A percentile compares a stretch with the other conserved stretches of the same genome.
Conservation (phyloP, 2,329 filamentous ascomycete genomes). For the Claviceps humidiphila region DNA sequence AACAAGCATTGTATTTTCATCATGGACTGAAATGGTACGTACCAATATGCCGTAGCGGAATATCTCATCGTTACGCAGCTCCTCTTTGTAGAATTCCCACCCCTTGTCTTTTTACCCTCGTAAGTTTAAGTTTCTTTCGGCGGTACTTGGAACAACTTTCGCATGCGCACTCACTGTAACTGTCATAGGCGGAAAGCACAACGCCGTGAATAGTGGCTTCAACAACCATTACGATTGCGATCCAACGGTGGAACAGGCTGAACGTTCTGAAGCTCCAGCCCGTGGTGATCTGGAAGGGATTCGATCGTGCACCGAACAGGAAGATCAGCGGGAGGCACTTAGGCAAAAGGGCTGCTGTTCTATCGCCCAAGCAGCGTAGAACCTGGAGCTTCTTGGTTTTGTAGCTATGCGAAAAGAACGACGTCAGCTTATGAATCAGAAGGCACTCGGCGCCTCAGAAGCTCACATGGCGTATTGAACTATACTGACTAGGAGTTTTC, state of each 20-base stretch:
- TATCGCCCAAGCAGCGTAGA: conserved; percentile 40
- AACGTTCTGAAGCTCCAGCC: conserved; percentile 52
- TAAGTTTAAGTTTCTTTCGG: background rate
- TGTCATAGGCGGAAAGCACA: conserved; percentile 10
- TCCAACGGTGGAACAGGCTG: conserved; percentile 49
- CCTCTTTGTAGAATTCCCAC: conserved; percentile 3
- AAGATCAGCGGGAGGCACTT: conserved; percentile 46
- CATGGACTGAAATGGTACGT: background rate
- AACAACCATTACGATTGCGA: conserved; percentile 42
- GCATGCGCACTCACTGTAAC: conserved; percentile 4
- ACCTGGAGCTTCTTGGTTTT: conserved; percentile 15
- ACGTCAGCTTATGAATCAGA: background rate
- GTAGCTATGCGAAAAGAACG: conserved; percentile 12
- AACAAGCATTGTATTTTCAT: background rate
- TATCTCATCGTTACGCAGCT: conserved; percentile 2
- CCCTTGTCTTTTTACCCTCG: conserved; percentile 6
- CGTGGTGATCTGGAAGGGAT: conserved; percentile 45
- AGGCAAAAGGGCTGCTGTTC: conserved; percentile 44
- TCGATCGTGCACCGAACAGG: conserved; percentile 50
- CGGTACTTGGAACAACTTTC: background rate
- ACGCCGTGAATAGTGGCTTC: conserved; percentile 40
- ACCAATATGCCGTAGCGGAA: conserved; percentile 6
- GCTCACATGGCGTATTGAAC: too few relatives aligned
- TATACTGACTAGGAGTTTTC: conserved; percentile 18
- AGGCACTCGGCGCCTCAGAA: background rate